phyloP scores from a whole-genome alignment of 1,139 yeast genomes.

The Pichia sp. region DNA sequence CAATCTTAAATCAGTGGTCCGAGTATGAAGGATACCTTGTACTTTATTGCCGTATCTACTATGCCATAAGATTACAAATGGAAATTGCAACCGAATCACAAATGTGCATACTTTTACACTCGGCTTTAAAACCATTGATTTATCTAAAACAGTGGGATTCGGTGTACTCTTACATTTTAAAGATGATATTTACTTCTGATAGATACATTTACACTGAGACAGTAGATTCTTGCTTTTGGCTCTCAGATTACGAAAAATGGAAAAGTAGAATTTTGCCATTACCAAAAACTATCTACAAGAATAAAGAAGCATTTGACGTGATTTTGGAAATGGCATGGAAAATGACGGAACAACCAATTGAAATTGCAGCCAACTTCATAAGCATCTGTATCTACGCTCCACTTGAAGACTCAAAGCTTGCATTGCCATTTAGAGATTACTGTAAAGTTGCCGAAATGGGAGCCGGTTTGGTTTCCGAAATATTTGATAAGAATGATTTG shows the following conservation, averaged over 20 bases:
- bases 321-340: slow-evolving; percentile 1
- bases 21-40: slow-evolving; percentile 9
- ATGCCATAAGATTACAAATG: slow-evolving; percentile 13
- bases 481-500: slow-evolving; percentile 1
- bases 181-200: slow-evolving; percentile 10
- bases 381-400: slow-evolving; percentile 5
- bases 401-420: slow-evolving; percentile 2
- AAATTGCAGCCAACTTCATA: not conserved
- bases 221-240: slow-evolving; percentile 14
- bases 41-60: slow-evolving; percentile 14
- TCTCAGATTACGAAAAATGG: slow-evolving; percentile 17
- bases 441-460: not conserved
- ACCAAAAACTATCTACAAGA: slow-evolving; percentile 10
- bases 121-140: slow-evolving; percentile 9
- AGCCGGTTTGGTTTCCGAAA: slow-evolving; percentile 1
- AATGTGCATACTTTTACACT: not conserved
- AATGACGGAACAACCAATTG: not conserved
- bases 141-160: slow-evolving; percentile 9
- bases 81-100: not conserved
- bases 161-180: not conserved
- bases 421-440: slow-evolving; percentile 2
- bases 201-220: slow-evolving; percentile 3
- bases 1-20: slow-evolving; percentile 8
- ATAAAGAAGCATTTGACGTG: slow-evolving; percentile 4
- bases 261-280: slow-evolving; percentile 9